Base-by-base conservation (phyloP, 129 eudicot genomes). In the Solidago caesia region DNA sequence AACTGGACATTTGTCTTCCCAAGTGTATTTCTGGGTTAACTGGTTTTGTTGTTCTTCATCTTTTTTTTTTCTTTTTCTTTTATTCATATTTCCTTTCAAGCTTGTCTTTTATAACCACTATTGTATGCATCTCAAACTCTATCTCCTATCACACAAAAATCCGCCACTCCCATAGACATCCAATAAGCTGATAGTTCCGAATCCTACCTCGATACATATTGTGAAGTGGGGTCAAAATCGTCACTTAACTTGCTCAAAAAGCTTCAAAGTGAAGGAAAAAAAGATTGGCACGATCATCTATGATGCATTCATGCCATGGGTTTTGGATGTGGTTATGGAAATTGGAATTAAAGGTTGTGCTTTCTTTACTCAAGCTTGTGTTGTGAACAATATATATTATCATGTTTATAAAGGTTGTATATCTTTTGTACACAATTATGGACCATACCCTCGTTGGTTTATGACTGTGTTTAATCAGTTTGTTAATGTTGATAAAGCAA, bases 291-390 rank as follows among this genome's bases (percentile, higher is more conserved):
- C 70, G 44, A 46, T 87, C 3, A 78, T 84, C 5, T 83, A 82
- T 57, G 92, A 87, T 57, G 62, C 92, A 0, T n/a, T 77, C 3
- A 11, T 83, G 10, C 70, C 74, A 0, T 80, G 83, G 84, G 81
- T 73, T 46, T 67, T 87, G 51, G 89, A 84, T 16, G 70, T 77
- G 45, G 83, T 73, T 0, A 72, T 67, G 15, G 68, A 67, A 51
- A 33, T 39, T 12, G 89, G 84, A 1, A 39, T 87, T 6, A 42
- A 73, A 8, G 83, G 71, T 4, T 89, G 82, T 25, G 12, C 78
- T 8, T 85, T 85, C 51, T 83, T 88, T 4, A 80, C 93, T 25
- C 93, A 88, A 52, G n/a, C 93, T 39, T 83, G 84, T 78, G 78
- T 41, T 27, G 89, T 88, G 9, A 77, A 74, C 49, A 60, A 71